Conservation (phyloP, 139 green algal genomes). For the Chlamydomonas sp. region DNA sequence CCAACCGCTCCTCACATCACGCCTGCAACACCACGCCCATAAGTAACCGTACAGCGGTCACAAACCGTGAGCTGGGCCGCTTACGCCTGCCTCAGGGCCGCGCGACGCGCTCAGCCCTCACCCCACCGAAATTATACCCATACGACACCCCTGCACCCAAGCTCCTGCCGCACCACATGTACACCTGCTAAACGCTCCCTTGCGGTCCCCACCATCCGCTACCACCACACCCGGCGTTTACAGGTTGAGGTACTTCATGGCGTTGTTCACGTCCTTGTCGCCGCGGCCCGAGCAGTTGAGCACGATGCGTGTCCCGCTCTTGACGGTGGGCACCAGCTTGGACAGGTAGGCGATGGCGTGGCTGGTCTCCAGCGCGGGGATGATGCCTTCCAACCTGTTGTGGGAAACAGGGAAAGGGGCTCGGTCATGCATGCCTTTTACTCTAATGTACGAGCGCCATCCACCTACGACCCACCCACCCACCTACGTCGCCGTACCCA, state of each 20-base stretch:
- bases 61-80: no score
- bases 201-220: not conserved
- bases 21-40: no score
- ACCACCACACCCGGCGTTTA: not conserved
- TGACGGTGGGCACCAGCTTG: slow-evolving; percentile 78
- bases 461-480: no score
- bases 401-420: slow-evolving; percentile 65
- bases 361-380: slow-evolving; percentile 96
- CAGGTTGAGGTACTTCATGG: slow-evolving; percentile 67
- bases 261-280: slow-evolving; percentile 98
- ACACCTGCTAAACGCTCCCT: not conserved
- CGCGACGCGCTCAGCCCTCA: no score
- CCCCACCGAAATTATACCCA: no score
- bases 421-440: not conserved
- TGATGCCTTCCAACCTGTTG: slow-evolving; percentile 94
- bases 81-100: no score
- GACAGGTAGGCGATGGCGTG: slow-evolving; percentile 96
- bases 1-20: no score
- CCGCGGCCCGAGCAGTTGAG: slow-evolving; percentile 93
- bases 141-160: no score
- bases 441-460: no score
- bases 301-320: slow-evolving; percentile 85
- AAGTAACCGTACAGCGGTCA: no score
- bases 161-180: no score
- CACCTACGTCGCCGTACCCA: no score